These are phyloP conservation scores for Torulaspora franciscae DNA, from an alignment of 805 yeast genomes.

Conservation along the genomic window DNA sequence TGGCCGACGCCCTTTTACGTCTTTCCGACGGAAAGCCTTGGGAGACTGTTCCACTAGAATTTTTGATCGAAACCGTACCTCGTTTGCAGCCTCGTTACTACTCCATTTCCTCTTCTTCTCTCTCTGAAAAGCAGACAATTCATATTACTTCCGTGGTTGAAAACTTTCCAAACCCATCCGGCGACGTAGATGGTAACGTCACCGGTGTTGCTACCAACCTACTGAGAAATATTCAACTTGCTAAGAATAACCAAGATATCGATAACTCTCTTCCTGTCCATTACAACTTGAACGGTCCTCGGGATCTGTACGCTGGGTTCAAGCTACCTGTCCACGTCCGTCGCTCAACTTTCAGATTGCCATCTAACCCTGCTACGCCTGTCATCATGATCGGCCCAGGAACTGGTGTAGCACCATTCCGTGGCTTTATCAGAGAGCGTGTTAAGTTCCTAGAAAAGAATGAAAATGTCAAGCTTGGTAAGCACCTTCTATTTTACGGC, in stretches of 20 bases:
- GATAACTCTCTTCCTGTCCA: constrained; percentile 39
- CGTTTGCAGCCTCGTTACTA: constrained; percentile 91
- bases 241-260: constrained; percentile 45
- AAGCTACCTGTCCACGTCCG: constrained; percentile 89
- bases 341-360: constrained; percentile 91
- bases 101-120: constrained; percentile 88
- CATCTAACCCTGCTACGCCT: constrained; percentile 77
- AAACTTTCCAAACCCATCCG: constrained; percentile 39
- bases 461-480: constrained; percentile 51
- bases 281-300: constrained; percentile 83
- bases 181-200: constrained; percentile 27
- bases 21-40: constrained; percentile 67
- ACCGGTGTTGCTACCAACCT: constrained; percentile 89
- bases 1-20: constrained; percentile 65
- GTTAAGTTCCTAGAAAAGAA: constrained; percentile 48
- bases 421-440: constrained; percentile 90
- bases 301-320: constrained; percentile 42
- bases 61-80: constrained; percentile 73
- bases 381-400: constrained; percentile 96
- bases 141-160: constrained; percentile 94
- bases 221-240: constrained; percentile 62
- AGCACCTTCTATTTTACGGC: constrained; percentile 76
- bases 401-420: constrained; percentile 97
- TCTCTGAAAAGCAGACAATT: constrained; percentile 65
- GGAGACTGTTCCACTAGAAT: constrained; percentile 75